phyloP scores from a whole-genome alignment of 2,329 filamentous ascomycete species.

The Scedosporium apiospermum region DNA sequence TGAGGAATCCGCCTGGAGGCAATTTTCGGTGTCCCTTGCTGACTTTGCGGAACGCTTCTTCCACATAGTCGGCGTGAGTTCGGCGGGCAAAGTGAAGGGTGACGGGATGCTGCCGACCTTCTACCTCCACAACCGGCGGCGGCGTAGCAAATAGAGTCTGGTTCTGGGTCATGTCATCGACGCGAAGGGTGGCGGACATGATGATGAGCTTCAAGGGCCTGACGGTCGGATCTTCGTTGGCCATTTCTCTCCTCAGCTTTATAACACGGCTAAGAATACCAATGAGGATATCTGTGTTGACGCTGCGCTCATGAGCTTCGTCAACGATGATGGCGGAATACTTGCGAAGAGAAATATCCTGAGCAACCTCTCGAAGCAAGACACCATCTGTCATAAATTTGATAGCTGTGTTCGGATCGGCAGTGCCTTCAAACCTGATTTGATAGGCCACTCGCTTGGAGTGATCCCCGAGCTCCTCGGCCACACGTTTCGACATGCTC shows the following conservation, averaged over 20 bases:
- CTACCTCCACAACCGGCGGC: slow-evolving; percentile 79
- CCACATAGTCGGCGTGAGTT: slow-evolving; percentile 80
- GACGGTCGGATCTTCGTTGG: slow-evolving; percentile 57
- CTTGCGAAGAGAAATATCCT: slow-evolving; percentile 78
- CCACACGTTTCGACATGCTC: slow-evolving; percentile 91
- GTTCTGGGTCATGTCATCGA: slow-evolving; percentile 86
- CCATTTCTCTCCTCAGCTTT: slow-evolving; percentile 68
- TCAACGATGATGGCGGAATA: slow-evolving; percentile 95
- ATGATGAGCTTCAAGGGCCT: slow-evolving; percentile 87
- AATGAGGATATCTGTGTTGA: slow-evolving; percentile 97
- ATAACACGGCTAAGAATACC: slow-evolving; percentile 93
- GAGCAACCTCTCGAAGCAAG: slow-evolving; percentile 77
- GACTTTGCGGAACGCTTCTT: slow-evolving; percentile 83
- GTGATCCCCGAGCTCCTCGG: slow-evolving; percentile 70
- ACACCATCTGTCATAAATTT: slow-evolving; percentile 99
- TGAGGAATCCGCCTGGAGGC: slow-evolving; percentile 80
- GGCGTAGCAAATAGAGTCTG: slow-evolving; percentile 64
- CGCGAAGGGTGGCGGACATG: slow-evolving; percentile 92
- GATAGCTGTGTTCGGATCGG: slow-evolving; percentile 70
- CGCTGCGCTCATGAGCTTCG: slow-evolving; percentile 92
- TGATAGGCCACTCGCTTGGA: slow-evolving; percentile 79
- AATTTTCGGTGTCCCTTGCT: slow-evolving; percentile 81
- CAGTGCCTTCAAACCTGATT: slow-evolving; percentile 87
- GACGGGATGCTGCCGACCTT: slow-evolving; percentile 86
- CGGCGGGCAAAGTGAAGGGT: slow-evolving; percentile 79